Conservation (phyloP, 257 asterid species). For the Henckelia pumila region DNA sequence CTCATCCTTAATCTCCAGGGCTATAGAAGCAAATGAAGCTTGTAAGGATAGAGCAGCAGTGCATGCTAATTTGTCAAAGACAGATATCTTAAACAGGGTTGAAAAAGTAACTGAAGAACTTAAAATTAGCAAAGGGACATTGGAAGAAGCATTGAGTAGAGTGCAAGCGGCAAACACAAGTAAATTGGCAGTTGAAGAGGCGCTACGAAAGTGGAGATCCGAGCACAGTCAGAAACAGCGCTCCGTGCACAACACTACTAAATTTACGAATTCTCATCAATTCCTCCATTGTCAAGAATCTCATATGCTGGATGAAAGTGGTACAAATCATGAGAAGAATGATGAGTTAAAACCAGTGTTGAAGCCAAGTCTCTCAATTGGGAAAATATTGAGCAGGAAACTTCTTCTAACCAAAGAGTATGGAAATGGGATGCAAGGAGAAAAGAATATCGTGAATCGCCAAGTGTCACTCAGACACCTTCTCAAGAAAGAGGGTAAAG, state of each 20-base stretch:
- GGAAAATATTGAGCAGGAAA: slow-evolving; percentile 67
- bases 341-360: slow-evolving; percentile 46
- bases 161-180: slow-evolving; percentile 74
- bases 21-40: slow-evolving; percentile 59
- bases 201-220: slow-evolving; percentile 86
- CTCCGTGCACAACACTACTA: slow-evolving; percentile 45
- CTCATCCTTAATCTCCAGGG: slow-evolving; percentile 56
- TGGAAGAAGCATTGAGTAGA: slow-evolving; percentile 76
- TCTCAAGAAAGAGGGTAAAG: slow-evolving; percentile 54
- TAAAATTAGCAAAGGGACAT: slow-evolving; percentile 56
- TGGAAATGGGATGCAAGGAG: slow-evolving; percentile 40
- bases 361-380: slow-evolving; percentile 56
- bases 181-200: slow-evolving; percentile 79
- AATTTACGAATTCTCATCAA: slow-evolving; percentile 59
- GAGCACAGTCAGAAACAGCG: slow-evolving; percentile 70
- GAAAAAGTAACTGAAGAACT: slow-evolving; percentile 85
- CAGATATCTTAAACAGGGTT: slow-evolving; percentile 60
- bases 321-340: slow-evolving; percentile 36
- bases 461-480: slow-evolving; percentile 77
- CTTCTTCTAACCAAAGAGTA: slow-evolving; percentile 70
- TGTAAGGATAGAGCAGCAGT: slow-evolving; percentile 42
- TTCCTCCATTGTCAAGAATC: slow-evolving; percentile 48
- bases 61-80: slow-evolving; percentile 50
- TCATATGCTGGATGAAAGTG: slow-evolving; percentile 51
- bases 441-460: slow-evolving; percentile 37